Percentiles rank a stretch among this genome's conserved stretches.
Evolutionary conservation across 805 yeast genomes (phyloP).

Genomic region (Zygosaccharomyces siamensis): DNA sequence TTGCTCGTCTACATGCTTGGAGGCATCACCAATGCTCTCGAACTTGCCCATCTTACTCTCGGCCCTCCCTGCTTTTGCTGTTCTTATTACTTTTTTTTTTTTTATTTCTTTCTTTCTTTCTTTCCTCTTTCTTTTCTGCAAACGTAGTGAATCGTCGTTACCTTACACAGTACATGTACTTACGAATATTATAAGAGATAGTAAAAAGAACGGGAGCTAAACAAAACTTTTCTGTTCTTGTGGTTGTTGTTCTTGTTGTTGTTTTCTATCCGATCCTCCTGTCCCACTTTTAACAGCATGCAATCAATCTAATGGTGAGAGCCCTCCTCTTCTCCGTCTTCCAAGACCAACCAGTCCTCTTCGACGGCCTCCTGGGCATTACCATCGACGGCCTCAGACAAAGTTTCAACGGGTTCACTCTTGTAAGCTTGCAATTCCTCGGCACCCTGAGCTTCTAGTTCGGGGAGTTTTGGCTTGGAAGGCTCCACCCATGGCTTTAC

Average conservation of each 20-base stretch:
- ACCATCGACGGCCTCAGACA: conserved; percentile 42
- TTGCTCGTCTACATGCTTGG: conserved; percentile 20
- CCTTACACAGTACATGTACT: conserved; percentile 4
- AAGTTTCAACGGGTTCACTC: conserved; percentile 69
- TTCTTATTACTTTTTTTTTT: too few relatives aligned
- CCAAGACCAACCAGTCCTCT: conserved; percentile 79
- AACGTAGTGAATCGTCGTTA: conserved; percentile 2
- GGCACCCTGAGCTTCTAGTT: conserved; percentile 62
- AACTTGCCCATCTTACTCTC: conserved; percentile 7
- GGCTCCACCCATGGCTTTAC: conserved; percentile 85
- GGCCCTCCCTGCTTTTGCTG: too few relatives aligned
- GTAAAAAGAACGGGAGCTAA: neutral
- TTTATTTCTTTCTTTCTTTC: too few relatives aligned
- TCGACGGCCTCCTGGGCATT: conserved; percentile 20
- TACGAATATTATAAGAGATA: conserved; percentile 4
- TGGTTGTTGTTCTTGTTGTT: too few relatives aligned
- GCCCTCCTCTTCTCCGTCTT: conserved; percentile 54
- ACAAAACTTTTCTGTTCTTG: neutral
- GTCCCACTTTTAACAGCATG: conserved; percentile 5
- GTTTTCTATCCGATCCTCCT: neutral
- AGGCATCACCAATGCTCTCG: conserved; percentile 20
- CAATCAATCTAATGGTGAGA: conserved; percentile 39
- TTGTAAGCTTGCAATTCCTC: conserved; percentile 65
- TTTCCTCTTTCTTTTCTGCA: neutral
- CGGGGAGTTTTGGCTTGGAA: conserved; percentile 68